Base-by-base conservation (phyloP, 148 eudicot genomes). In the Amaranthus cruentus region DNA sequence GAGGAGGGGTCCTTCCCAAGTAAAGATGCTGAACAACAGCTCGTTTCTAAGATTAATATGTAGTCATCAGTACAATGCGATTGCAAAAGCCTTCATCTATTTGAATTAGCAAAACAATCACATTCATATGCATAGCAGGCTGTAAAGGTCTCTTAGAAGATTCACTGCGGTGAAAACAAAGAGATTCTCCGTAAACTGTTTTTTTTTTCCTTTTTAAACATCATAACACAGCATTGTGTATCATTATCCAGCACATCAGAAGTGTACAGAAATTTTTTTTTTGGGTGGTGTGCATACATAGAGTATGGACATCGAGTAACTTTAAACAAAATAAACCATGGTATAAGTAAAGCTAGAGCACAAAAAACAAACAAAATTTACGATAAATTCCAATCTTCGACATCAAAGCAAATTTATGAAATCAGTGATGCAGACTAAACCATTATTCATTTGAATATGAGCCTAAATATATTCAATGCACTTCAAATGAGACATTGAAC, bases 1-100 rank as follows among this genome's bases (percentile, higher is more conserved):
- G 76, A 18, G 99, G 99, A 4, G 99, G 97, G 15, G 83, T 75
- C 80, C 97, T 85, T 76, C 99, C 99, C 87, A 95, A 72, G 83
- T 92, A 92, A 55, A 95, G 85, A 49, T 85, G 84, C 77, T 86
- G 94, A 68, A 92, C 86, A 54, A 55, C 84, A 64, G 85, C 92
- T 75, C 82, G 83, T 73, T 78, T 86, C 99, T 94, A 88, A 43
- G 66, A 48, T 53, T 15, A 62, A 43, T 72, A 76, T 55, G 28
- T 52, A 58, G 48, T 9, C 63, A 68, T 77, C 69, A 75, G 72
- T 28, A 63, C 18, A 11, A 49, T 12, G 42, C 64, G 6, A 55
- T 43, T 71, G n/a, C 51, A 42, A 56, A 43, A 62, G 28, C 13
- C 49, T 47, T 69, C 48, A 70, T 64, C 49, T 5, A 12, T 44